Conservation (phyloP, 345 rosid genomes). For the Moricandia moricandioides region DNA sequence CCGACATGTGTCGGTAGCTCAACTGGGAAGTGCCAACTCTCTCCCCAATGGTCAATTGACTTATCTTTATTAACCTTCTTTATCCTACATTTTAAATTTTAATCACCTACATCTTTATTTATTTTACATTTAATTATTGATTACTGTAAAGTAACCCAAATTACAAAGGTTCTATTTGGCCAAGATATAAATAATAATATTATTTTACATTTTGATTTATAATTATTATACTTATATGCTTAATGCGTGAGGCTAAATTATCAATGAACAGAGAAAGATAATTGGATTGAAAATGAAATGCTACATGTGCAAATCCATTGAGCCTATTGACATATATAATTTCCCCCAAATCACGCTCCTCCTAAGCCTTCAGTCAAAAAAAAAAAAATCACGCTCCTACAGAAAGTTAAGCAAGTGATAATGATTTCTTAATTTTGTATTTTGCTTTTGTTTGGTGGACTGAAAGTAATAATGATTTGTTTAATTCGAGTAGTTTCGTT, state of each 20-base stretch:
- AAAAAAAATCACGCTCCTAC: conserved; percentile 33
- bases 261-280: background rate
- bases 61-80: background rate
- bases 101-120: background rate
- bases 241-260: background rate
- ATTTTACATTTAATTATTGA: background rate
- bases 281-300: conserved; percentile 10
- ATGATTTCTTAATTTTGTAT: background rate
- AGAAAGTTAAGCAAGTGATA: conserved; percentile 16
- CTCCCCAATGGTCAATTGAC: conserved; percentile 30
- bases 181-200: too few relatives aligned
- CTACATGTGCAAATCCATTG: conserved; percentile 17
- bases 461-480: background rate
- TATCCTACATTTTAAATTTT: conserved; percentile 24
- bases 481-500: too few relatives aligned
- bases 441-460: background rate
- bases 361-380: too few relatives aligned
- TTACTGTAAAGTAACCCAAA: background rate
- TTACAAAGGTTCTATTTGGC: background rate
- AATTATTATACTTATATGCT: background rate
- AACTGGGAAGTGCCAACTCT: conserved; percentile 27
- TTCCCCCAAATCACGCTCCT: conserved; percentile 29
- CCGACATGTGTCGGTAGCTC: conserved; percentile 37
- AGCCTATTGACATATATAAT: conserved; percentile 14
- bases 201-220: too few relatives aligned